phyloP scores from a whole-genome alignment of 176 grass and related monocot species.

The Paspalum notatum region DNA sequence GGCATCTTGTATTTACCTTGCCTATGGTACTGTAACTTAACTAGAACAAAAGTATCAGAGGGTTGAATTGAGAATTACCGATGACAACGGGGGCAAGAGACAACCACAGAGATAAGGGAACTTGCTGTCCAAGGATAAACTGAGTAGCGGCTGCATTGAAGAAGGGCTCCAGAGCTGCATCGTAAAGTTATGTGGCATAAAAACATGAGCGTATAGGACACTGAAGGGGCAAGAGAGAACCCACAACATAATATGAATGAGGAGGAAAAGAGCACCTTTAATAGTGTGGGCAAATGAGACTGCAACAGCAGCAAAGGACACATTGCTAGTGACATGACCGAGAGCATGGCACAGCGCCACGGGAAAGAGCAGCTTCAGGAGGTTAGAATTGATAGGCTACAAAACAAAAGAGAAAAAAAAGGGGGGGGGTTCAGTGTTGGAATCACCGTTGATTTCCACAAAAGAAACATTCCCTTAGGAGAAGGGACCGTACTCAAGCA shows the following conservation, averaged over 20 bases:
- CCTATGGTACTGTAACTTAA: conserved; percentile 8
- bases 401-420: conserved; percentile 1
- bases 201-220: conserved; percentile 34
- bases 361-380: conserved; percentile 93
- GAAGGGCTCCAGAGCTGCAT: conserved; percentile 95
- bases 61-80: conserved; percentile 58
- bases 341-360: conserved; percentile 92
- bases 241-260: conserved; percentile 7
- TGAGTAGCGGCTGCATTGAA: conserved; percentile 98
- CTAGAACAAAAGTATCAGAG: conserved; percentile 15
- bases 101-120: conserved; percentile 86
- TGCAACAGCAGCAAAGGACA: conserved; percentile 93
- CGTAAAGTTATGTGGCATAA: conserved; percentile 19
- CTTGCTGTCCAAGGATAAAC: conserved; percentile 95
- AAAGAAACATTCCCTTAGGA: neutral
- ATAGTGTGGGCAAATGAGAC: conserved; percentile 98
- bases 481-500: neutral
- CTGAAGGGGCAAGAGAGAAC: conserved; percentile 13
- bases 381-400: conserved; percentile 75
- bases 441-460: neutral
- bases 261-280: conserved; percentile 64
- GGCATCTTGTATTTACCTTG: neutral
- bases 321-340: conserved; percentile 95
- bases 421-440: neutral
- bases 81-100: conserved; percentile 96